These are phyloP conservation scores for Mrakia frigida DNA, from an alignment of 768 basidiomycete genomes.

Conservation along the genomic window DNA sequence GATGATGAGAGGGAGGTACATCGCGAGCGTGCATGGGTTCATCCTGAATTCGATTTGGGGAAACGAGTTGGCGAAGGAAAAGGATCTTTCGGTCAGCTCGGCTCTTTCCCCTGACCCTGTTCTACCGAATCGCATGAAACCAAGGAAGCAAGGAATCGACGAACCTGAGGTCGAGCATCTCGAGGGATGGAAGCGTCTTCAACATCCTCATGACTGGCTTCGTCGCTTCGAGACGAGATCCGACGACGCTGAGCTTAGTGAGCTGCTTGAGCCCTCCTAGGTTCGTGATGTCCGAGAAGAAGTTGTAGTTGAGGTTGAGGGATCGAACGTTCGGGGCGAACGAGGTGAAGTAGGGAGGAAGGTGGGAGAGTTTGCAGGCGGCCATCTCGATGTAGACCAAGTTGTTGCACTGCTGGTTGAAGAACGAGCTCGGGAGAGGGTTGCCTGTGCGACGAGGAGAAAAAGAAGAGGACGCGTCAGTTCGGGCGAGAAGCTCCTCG, in stretches of 20 bases:
- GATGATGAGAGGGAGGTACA: slow-evolving; percentile 85
- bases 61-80: neutral
- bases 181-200: slow-evolving; percentile 67
- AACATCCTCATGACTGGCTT: slow-evolving; percentile 68
- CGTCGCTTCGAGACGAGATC: slow-evolving; percentile 65
- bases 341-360: slow-evolving; percentile 63
- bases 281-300: slow-evolving; percentile 62
- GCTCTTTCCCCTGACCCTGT: neutral
- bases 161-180: slow-evolving; percentile 83
- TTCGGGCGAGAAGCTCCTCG: slow-evolving; percentile 49
- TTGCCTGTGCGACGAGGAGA: slow-evolving; percentile 40
- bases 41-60: slow-evolving; percentile 50
- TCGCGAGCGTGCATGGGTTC: slow-evolving; percentile 94
- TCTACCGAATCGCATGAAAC: neutral
- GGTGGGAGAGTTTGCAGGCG: slow-evolving; percentile 67
- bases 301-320: slow-evolving; percentile 96
- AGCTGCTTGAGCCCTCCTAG: slow-evolving; percentile 56
- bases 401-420: slow-evolving; percentile 71
- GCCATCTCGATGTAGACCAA: slow-evolving; percentile 88
- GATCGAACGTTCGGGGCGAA: slow-evolving; percentile 79
- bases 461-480: neutral
- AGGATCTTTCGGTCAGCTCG: neutral
- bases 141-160: neutral
- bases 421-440: slow-evolving; percentile 41
- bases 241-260: slow-evolving; percentile 79